A percentile compares a stretch with the other conserved stretches of the same genome.
These are phyloP conservation scores for Fonsecaea multimorphosa DNA, from an alignment of 2,329 filamentous ascomycete genomes.

Conservation along the genomic window DNA sequence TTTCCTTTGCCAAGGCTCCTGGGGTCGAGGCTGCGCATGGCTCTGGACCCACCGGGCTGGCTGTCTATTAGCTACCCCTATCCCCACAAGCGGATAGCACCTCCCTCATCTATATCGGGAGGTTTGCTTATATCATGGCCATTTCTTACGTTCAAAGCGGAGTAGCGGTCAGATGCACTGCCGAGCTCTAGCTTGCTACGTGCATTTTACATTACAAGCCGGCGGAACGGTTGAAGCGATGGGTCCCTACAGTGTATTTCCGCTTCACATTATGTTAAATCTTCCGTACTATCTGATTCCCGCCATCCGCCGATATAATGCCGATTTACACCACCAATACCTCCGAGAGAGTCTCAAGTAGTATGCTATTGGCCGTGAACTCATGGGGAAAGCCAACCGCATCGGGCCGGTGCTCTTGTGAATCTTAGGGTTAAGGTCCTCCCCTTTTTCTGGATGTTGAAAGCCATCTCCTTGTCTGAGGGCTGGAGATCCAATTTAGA, in stretches of 20 bases:
- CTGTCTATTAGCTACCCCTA: not conserved
- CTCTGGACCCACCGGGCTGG: not conserved
- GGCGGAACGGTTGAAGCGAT: not conserved
- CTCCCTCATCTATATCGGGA: not conserved
- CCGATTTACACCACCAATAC: too few species aligned
- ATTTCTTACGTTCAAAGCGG: not conserved
- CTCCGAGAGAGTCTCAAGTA: too few species aligned
- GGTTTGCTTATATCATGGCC: not conserved
- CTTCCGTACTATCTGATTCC: too few species aligned
- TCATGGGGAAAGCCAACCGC: too few species aligned
- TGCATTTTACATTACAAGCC: not conserved
- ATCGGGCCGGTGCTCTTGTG: too few species aligned
- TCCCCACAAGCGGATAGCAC: not conserved
- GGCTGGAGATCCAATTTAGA: too few species aligned
- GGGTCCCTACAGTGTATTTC: not conserved
- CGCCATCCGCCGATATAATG: too few species aligned
- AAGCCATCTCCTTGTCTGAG: too few species aligned
- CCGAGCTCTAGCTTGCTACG: not conserved
- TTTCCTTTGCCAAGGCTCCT: not conserved
- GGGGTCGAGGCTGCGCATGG: not conserved
- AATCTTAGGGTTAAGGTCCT: too few species aligned
- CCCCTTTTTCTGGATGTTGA: too few species aligned
- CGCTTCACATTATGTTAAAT: too few species aligned
- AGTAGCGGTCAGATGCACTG: not conserved
- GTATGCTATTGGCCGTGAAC: too few species aligned